Evolutionary conservation across 345 rosid species (phyloP), one percentile per base, ranked within the genome.

Genomic region (Citrus unshiu): DNA sequence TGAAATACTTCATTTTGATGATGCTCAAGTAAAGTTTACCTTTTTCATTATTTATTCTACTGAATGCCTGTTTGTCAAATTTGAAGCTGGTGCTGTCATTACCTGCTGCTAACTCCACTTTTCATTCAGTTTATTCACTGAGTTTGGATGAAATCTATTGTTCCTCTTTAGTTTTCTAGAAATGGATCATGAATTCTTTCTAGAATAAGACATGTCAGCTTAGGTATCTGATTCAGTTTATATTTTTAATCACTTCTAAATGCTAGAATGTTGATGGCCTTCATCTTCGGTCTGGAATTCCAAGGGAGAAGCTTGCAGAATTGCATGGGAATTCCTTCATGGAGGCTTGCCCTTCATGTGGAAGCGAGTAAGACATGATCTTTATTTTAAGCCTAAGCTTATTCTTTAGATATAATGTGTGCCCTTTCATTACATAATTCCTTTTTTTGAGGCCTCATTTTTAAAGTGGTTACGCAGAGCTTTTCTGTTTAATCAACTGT

Each of bases 221-320:
- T 35, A 64, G 46, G n/a, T 63, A 32, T 61, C 22, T 77, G 59
- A 71, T 43, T 49, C 18, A 4, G 14, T n/a, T 39, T 56, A 24
- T 68, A 59, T 29, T 63, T 66, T 58, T 2, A 60, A 14, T 49
- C 59, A 34, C 68, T 81, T 62, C 63, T 62, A 18, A 72, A 72
- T 73, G 68, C 76, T 78, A 96, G 99, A 96, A 96, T 81, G 92
- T 96, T 66, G 98, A 96, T 27, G 98, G 99, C 72, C 93, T 96
- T 73, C 99, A 96, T 84, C 97, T 94, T 84, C 97, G 99, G 68
- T 96, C 99, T 83, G 98, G 98, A 78, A 96, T 96, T 64, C 97
- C 99, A 73, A 91, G 99, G 88, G 97, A 91, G 84, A 96, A 96
- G 84, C 94, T 96, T 82, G 88, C 97, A 61, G 98, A 96, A 78